A percentile compares a stretch with the other conserved stretches of the same genome.
Evolutionary conservation across 177 flowering plant species (phyloP).

Genomic region (Telopea speciosissima): DNA sequence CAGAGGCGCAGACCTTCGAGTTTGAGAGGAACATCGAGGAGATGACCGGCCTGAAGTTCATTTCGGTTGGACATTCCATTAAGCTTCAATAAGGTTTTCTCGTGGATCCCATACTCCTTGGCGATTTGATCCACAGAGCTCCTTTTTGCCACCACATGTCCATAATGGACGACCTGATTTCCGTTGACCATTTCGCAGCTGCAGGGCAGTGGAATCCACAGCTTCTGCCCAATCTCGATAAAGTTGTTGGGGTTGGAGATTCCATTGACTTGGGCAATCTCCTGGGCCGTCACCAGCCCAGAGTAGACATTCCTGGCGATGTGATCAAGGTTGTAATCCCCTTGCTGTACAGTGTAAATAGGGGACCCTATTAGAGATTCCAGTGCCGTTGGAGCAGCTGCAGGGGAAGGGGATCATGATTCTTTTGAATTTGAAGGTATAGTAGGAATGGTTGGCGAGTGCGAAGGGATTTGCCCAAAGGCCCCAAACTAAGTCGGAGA

Average conservation of each 20-base stretch:
- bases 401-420: constrained; percentile 58
- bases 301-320: constrained; percentile 42
- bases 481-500: no score
- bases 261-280: constrained; percentile 32
- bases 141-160: constrained; percentile 37
- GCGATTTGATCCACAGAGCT: constrained; percentile 41
- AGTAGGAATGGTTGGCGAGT: constrained; percentile 21
- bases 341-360: constrained; percentile 35
- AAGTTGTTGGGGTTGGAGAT: constrained; percentile 19
- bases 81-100: constrained; percentile 25
- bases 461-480: constrained; percentile 47
- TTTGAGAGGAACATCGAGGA: constrained; percentile 57
- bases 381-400: constrained; percentile 47
- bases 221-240: constrained; percentile 39
- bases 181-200: constrained; percentile 59
- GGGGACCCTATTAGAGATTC: constrained; percentile 38
- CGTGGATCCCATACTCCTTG: constrained; percentile 21
- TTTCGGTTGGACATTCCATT: constrained; percentile 28
- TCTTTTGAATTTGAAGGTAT: constrained; percentile 12
- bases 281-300: constrained; percentile 27
- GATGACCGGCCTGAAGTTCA: constrained; percentile 35
- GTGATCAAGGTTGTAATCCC: constrained; percentile 34
- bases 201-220: constrained; percentile 61
- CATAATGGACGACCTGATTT: constrained; percentile 44
- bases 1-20: no score